Base-by-base conservation (phyloP, 2,329 filamentous ascomycete genomes). In the Botrytis aclada region DNA sequence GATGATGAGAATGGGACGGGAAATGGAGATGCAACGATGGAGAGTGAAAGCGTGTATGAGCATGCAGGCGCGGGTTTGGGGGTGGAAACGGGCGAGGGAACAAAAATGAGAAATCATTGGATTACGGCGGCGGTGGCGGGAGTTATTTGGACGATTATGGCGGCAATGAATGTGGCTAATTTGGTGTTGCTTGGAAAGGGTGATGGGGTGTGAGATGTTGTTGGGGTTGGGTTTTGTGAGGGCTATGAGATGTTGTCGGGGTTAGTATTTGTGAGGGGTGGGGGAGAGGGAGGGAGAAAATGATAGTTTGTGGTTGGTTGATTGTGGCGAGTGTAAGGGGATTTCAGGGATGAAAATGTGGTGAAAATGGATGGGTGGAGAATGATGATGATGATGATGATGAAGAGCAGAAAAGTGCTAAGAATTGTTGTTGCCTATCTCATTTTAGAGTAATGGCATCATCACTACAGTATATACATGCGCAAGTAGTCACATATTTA, bases 71-170 rank as follows among this genome's bases (percentile, higher is more conserved):
- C n/a, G 3, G 54, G 12, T 2, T 12, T 37, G 32, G 78, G 77
- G 22, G 80, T 81, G 1, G 72, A 76, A 16, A 34, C 63, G 16
- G 69, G 69, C 0, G 66, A 75, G n/a, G 77, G 78, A 14, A 75
- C 77, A 20, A 78, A 79, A 69, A 94, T 97, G 92, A 85, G 88
- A 51, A 96, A 95, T 79, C 85, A 88, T 66, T 92, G 92, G 88
- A 82, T 90, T 71, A 86, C 89, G 12, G 84, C 88, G 0, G 81
- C 82, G 0, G 75, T 94, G 74, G 88, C 88, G 1, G 81, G 89
- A 0, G 92, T 95, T 90, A 95, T 95, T 80, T 85, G 94, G n/a
- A 91, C 92, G 0, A 87, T 93, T 74, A 80, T 95, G 76, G 70
- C 70, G 14, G 81, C 88, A 0, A 92, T 95, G 91, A 95, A 95